Evolutionary conservation across 2,329 filamentous ascomycete genomes (phyloP), one percentile per base, ranked within the genome.

Genomic region (Calonectria pteridis): DNA sequence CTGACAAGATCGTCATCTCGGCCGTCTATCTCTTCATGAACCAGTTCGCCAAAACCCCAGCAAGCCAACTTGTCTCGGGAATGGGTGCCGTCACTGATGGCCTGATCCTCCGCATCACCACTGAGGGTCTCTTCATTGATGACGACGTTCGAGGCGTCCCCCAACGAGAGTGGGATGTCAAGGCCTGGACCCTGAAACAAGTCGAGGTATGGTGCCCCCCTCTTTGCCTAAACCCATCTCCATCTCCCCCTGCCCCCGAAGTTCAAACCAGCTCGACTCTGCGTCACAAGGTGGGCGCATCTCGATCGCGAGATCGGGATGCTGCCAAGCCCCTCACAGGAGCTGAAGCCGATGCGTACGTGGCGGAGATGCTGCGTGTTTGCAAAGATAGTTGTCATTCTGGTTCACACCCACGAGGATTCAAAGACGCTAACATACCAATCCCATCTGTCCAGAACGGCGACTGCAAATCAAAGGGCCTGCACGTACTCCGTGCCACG

Each of bases 131-230:
- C 68, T 98, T 98, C 85, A 97, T 99, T 82, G 97, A 99, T 83
- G 97, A 99, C 84, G 97, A 98, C 83, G 91, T 98, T 67, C 93
- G 96, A 55, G 92, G 93, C 75, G 95, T 98, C 20, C 93, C 95
- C n/a, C 95, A 98, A 85, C 92, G 97, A 73, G 97, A 99, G 86
- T 99, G 97, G 97, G 97, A 99, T 84, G 92, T 98, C 82, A 98
- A 98, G 85, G 96, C 96, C 31, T 98, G 97, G 97, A 98, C 95
- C 53, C 91, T 99, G 85, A 98, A 98, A 86, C 88, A 94, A 77
- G 92, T 97, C 84, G 97, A 98, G 90, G 93, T 97, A 87, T 95
- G 93, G 91, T 95, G 93, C 83, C 91, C 92, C 81, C 89, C 91
- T 81, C 91, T 93, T 84, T 91, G 86, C 83, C 86, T 90, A 83